phyloP scores from a whole-genome alignment of 345 rosid genomes.

The Tarenaya hassleriana region DNA sequence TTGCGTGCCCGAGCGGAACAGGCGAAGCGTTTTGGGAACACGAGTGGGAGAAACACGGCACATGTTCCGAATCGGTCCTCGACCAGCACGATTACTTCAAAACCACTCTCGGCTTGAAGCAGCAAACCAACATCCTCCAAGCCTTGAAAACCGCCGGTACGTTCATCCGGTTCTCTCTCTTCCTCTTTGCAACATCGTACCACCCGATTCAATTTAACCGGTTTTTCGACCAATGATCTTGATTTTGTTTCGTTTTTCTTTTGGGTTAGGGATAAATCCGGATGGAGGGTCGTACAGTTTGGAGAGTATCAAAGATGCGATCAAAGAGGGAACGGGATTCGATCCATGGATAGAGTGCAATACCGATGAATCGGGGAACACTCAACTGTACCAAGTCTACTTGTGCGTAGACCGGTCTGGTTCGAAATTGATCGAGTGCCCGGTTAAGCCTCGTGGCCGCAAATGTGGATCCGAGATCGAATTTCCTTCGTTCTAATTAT shows the following conservation, averaged over 20 bases:
- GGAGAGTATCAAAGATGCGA: conserved; percentile 49
- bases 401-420: conserved; percentile 72
- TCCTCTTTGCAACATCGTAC: no score
- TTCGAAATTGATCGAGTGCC: conserved; percentile 57
- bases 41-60: conserved; percentile 96
- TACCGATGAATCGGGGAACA: conserved; percentile 48
- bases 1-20: conserved; percentile 66
- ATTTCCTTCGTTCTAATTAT: conserved; percentile 61
- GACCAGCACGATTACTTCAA: conserved; percentile 66
- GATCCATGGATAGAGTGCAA: conserved; percentile 81
- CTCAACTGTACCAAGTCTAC: conserved; percentile 79
- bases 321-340: conserved; percentile 43
- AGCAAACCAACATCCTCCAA: conserved; percentile 47
- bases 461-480: conserved; percentile 52
- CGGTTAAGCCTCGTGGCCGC: conserved; percentile 54
- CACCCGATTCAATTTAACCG: neutral
- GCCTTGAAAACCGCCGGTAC: conserved; percentile 53
- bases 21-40: conserved; percentile 73
- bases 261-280: conserved; percentile 50
- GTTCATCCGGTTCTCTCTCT: neutral
- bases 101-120: conserved; percentile 48
- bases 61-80: conserved; percentile 75
- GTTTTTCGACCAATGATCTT: neutral
- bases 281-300: conserved; percentile 48
- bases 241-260: neutral